Percentiles rank a stretch among this genome's conserved stretches.
phyloP scores from a whole-genome alignment of 352 stramenopile genomes.

The Phytophthora fragariae region DNA sequence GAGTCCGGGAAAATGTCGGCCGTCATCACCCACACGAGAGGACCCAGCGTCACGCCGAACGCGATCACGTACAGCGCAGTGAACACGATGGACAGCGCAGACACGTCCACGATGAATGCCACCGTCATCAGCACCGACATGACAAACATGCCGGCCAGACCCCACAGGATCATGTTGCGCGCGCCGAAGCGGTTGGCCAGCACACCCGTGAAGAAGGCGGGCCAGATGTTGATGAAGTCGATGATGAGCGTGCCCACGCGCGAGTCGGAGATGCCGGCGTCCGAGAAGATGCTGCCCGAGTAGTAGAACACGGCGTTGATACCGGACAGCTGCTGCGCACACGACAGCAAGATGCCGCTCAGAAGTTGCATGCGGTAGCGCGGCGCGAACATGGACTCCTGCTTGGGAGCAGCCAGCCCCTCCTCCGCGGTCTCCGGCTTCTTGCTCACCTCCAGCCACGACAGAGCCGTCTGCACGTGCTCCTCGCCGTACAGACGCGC shows the following conservation, averaged over 20 bases:
- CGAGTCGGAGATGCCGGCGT: too few relatives aligned
- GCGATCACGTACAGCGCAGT: constrained; percentile 38
- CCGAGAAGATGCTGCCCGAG: too few relatives aligned
- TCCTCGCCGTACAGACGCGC: too few relatives aligned
- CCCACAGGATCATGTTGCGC: too few relatives aligned
- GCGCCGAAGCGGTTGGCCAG: too few relatives aligned
- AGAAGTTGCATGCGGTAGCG: constrained; percentile 47
- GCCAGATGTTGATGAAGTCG: too few relatives aligned
- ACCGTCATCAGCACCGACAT: background rate
- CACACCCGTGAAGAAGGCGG: too few relatives aligned
- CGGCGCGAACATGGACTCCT: constrained; percentile 31
- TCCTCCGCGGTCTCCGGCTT: background rate
- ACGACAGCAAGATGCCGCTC: constrained; percentile 42
- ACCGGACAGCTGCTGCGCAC: constrained; percentile 20
- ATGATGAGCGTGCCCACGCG: too few relatives aligned
- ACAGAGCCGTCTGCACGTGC: constrained; percentile 23
- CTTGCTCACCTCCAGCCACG: constrained; percentile 22
- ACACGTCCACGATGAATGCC: constrained; percentile 30
- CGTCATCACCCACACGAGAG: background rate
- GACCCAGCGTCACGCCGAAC: too few relatives aligned
- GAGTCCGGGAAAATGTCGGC: constrained; percentile 6
- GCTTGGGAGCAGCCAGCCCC: constrained; percentile 20
- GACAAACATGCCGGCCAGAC: too few relatives aligned
- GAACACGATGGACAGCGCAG: constrained; percentile 29
- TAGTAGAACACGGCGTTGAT: constrained; percentile 43